A percentile compares a stretch with the other conserved stretches of the same genome.
These are phyloP conservation scores for Cladosporium austrohemisphaericum DNA, from an alignment of 2,329 filamentous ascomycete species.

Conservation along the genomic window DNA sequence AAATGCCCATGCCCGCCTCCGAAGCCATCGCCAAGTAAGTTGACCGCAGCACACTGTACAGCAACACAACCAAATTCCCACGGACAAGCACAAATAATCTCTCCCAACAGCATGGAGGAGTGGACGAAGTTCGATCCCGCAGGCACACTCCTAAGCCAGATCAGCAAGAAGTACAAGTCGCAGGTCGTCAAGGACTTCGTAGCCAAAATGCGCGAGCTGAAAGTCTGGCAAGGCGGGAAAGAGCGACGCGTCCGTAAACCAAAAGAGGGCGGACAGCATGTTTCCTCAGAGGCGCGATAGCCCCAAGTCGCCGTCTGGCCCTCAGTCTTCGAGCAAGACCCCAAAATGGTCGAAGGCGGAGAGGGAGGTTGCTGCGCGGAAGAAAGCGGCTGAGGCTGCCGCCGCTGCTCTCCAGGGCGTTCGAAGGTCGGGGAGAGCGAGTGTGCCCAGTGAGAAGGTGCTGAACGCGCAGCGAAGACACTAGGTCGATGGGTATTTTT, in stretches of 20 bases:
- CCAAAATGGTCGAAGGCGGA: conserved; percentile 1
- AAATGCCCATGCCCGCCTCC: background rate
- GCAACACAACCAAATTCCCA: background rate
- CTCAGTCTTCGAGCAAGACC: background rate
- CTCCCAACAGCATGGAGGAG: background rate
- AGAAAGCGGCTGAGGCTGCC: background rate
- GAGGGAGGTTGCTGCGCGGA: background rate
- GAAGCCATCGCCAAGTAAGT: conserved; percentile 1
- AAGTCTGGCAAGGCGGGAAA: background rate
- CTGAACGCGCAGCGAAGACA: background rate
- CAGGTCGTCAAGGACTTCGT: background rate
- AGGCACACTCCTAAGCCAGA: background rate
- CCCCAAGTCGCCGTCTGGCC: background rate
- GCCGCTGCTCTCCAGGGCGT: conserved; percentile 2
- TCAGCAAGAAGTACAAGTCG: background rate
- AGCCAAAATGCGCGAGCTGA: background rate
- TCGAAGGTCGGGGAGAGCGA: background rate
- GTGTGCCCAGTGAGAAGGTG: background rate
- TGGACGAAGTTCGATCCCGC: conserved; percentile 2
- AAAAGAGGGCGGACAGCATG: background rate
- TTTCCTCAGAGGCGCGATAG: background rate
- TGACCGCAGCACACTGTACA: background rate
- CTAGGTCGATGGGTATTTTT: background rate
- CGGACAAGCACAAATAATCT: background rate
- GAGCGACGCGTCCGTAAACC: background rate